phyloP scores from a whole-genome alignment of 768 basidiomycete species.

The Clitopilus hobsonii region DNA sequence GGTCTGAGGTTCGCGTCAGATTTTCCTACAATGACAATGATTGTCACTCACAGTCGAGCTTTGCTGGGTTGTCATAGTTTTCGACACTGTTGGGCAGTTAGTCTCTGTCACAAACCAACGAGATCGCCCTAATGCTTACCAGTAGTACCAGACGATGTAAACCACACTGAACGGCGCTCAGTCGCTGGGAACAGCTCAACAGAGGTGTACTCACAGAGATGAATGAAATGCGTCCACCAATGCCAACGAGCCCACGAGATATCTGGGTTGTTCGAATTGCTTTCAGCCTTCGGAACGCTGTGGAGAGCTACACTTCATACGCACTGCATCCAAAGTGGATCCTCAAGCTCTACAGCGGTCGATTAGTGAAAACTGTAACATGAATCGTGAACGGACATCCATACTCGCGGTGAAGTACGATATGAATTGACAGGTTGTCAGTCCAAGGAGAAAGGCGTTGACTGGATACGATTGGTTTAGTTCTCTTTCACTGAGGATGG shows the following conservation, averaged over 20 bases:
- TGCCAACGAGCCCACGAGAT: background rate
- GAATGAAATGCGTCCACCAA: background rate
- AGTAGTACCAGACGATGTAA: background rate
- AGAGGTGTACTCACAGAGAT: background rate
- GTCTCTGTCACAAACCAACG: background rate
- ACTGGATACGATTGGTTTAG: background rate
- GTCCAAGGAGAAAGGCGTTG: background rate
- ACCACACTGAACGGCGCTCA: background rate
- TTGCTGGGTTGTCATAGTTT: background rate
- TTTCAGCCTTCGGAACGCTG: background rate
- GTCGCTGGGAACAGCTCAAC: background rate
- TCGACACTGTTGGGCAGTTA: background rate
- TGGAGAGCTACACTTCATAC: background rate
- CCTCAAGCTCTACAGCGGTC: background rate
- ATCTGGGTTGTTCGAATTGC: background rate
- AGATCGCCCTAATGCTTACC: background rate
- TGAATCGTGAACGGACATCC: background rate
- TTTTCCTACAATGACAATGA: background rate
- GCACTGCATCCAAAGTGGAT: background rate
- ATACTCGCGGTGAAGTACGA: background rate
- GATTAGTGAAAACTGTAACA: background rate
- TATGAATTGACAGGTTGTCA: background rate
- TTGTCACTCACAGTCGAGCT: background rate
- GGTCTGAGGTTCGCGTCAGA: background rate
- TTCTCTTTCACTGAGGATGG: background rate